Evolutionary conservation across 768 basidiomycete species (phyloP), one percentile per base, ranked within the genome.

Genomic region (Russula vinacea): DNA sequence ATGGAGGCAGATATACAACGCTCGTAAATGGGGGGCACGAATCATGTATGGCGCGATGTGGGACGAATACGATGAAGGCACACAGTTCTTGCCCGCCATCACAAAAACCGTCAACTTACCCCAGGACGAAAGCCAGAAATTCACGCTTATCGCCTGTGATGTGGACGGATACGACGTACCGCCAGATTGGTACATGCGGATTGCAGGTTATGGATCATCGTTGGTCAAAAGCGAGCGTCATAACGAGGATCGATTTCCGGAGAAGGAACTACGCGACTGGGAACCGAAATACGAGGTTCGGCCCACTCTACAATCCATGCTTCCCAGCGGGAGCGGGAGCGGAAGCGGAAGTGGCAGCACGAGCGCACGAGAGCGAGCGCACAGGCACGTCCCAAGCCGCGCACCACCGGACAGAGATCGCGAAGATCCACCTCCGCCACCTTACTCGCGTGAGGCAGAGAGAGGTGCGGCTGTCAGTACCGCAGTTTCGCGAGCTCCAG

Each of bases 1-100:
- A 53, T 94, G 90, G 88, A 79, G 83, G 61, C 90, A 93, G 72
- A 76, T 93, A 6, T 83, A 80, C 76, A 87, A 92, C 70, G 86
- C 84, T 14, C 81, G 80, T 32, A 77, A 79, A 51, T 80, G 81
- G 33, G 84, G 87, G 33, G 84, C 82, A 8, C 81, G 83, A 22
- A 86, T 76, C 8, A 81, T 92, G 58, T 92, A 92, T 66, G 87
- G 87, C 26, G 89, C 90, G 8, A 92, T 92, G 90, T 92, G 91
- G 89, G 91, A 93, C 70, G 91, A 92, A 73, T 92, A 92, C 67
- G 90, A 92, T 69, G 89, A 92, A 78, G 91, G 92, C 42, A 93
- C 91, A 0, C 89, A 85, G 2, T 83, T 90, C 66, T 83, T 94
- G 80, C 92, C 92, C 8, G 81, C 84, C 16, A 83, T 90, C 1